phyloP scores from a whole-genome alignment of 1,139 yeast species.

The Suhomyces guaymorum region DNA sequence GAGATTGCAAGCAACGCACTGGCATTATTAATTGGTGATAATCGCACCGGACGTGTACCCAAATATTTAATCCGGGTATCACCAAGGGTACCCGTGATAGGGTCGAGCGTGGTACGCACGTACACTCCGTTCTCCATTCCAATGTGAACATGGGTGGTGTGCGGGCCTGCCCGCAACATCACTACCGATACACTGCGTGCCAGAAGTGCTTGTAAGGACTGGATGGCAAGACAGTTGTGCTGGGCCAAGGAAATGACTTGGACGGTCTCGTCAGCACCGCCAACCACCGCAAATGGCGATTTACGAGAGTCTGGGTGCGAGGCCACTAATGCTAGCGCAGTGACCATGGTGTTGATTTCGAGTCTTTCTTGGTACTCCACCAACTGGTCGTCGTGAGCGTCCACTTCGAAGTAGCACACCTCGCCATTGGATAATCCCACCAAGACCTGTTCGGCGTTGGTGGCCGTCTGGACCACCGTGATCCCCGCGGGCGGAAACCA shows the following conservation, averaged over 20 bases:
- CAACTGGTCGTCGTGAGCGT: slow-evolving; percentile 58
- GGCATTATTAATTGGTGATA: slow-evolving; percentile 38
- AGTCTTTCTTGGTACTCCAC: slow-evolving; percentile 68
- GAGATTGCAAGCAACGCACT: slow-evolving; percentile 43
- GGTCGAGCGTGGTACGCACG: slow-evolving; percentile 61
- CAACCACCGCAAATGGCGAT: slow-evolving; percentile 65
- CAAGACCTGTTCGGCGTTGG: slow-evolving; percentile 68
- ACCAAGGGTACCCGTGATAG: slow-evolving; percentile 60
- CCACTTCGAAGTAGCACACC: slow-evolving; percentile 80
- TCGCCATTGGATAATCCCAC: slow-evolving; percentile 74
- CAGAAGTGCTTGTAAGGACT: slow-evolving; percentile 69
- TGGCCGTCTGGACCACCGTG: slow-evolving; percentile 56
- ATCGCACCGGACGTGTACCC: slow-evolving; percentile 63
- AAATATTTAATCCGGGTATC: slow-evolving; percentile 73
- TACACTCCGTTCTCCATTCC: slow-evolving; percentile 86
- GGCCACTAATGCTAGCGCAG: slow-evolving; percentile 56
- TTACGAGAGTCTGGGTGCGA: slow-evolving; percentile 43
- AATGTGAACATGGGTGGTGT: slow-evolving; percentile 51
- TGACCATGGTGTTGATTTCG: slow-evolving; percentile 54
- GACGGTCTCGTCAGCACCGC: slow-evolving; percentile 69
- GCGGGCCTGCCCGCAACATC: slow-evolving; percentile 26
- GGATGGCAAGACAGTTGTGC: slow-evolving; percentile 59
- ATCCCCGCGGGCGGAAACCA: slow-evolving; percentile 90
- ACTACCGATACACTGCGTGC: slow-evolving; percentile 56
- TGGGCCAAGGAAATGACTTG: slow-evolving; percentile 67